A percentile compares a stretch with the other conserved stretches of the same genome.
Conservation (phyloP, 2,329 filamentous ascomycete genomes). For the Hypoxylon rubiginosum region DNA sequence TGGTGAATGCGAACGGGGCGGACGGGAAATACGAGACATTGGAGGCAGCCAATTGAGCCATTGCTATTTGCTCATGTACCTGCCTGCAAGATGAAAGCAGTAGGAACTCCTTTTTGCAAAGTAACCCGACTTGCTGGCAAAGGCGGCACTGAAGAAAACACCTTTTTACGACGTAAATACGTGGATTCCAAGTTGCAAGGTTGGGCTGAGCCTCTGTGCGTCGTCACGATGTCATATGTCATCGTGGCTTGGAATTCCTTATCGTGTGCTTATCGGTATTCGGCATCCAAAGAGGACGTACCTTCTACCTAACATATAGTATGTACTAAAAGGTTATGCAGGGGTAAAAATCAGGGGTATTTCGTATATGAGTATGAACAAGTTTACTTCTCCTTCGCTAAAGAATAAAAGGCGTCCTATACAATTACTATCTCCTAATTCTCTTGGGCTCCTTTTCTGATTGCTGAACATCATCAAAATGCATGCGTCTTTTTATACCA, state of each 20-base stretch:
- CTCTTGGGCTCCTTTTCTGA: too few relatives aligned
- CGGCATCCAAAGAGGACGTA: neutral
- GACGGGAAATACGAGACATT: slow-evolving; percentile 19
- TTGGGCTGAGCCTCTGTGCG: slow-evolving; percentile 42
- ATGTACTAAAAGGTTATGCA: too few relatives aligned
- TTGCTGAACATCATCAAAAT: too few relatives aligned
- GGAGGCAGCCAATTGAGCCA: slow-evolving; percentile 16
- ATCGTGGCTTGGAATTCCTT: slow-evolving; percentile 37
- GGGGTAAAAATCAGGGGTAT: too few relatives aligned
- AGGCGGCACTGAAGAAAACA: slow-evolving; percentile 1
- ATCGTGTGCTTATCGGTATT: slow-evolving; percentile 19
- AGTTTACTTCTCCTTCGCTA: too few relatives aligned
- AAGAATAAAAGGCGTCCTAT: too few relatives aligned
- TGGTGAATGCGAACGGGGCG: slow-evolving; percentile 27
- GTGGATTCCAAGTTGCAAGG: slow-evolving; percentile 3
- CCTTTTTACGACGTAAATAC: neutral
- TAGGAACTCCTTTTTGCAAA: slow-evolving; percentile 8
- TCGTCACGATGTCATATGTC: slow-evolving; percentile 43
- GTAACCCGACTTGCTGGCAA: slow-evolving; percentile 3
- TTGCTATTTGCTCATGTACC: slow-evolving; percentile 10
- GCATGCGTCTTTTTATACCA: too few relatives aligned
- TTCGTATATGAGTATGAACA: too few relatives aligned
- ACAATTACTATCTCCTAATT: too few relatives aligned
- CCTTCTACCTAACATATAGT: too few relatives aligned
- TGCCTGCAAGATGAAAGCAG: slow-evolving; percentile 6